Evolutionary conservation across 495 filamentous ascomycete species (phyloP).

Genomic region (Entonaema liquescens): DNA sequence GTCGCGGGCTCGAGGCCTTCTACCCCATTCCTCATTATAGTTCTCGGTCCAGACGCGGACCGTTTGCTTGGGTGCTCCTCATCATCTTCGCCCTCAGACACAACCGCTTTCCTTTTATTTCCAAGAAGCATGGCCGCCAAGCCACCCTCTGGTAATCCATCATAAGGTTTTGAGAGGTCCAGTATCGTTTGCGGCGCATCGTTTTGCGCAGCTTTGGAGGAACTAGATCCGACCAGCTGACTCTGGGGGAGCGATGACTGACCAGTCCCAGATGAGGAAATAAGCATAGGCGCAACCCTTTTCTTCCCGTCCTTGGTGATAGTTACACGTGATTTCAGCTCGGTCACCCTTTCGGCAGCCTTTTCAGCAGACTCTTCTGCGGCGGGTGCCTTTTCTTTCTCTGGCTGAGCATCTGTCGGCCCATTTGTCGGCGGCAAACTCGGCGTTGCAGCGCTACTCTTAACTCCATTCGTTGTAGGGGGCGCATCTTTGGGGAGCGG

Average conservation of each 20-base stretch:
- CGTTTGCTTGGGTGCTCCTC: conserved; percentile 70
- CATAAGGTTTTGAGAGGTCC: conserved; percentile 92
- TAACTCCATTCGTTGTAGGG: conserved; percentile 53
- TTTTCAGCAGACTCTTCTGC: conserved; percentile 62
- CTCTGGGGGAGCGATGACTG: conserved; percentile 89
- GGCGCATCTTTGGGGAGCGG: conserved; percentile 48
- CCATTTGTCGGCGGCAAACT: conserved; percentile 47
- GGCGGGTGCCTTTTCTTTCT: conserved; percentile 50
- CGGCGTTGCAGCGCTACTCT: conserved; percentile 43
- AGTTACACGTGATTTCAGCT: conserved; percentile 87
- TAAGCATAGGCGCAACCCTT: conserved; percentile 87
- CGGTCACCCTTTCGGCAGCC: conserved; percentile 71
- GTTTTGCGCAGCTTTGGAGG: conserved; percentile 65
- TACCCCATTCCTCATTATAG: conserved; percentile 76
- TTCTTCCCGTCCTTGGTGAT: conserved; percentile 98
- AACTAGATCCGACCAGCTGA: conserved; percentile 76
- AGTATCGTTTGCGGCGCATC: conserved; percentile 86
- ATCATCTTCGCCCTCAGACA: conserved; percentile 70
- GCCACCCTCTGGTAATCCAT: conserved; percentile 91
- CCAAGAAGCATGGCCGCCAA: conserved; percentile 85
- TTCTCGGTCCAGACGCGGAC: conserved; percentile 70
- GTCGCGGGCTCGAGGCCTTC: conserved; percentile 79
- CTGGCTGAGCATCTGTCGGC: conserved; percentile 49
- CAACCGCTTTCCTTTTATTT: conserved; percentile 86
- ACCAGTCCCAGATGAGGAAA: conserved; percentile 83